Percentiles rank a stretch among this genome's conserved stretches.
These are phyloP conservation scores for Dictyostelium firmibasis DNA, from an alignment of 78 protist species.

Conservation along the genomic window DNA sequence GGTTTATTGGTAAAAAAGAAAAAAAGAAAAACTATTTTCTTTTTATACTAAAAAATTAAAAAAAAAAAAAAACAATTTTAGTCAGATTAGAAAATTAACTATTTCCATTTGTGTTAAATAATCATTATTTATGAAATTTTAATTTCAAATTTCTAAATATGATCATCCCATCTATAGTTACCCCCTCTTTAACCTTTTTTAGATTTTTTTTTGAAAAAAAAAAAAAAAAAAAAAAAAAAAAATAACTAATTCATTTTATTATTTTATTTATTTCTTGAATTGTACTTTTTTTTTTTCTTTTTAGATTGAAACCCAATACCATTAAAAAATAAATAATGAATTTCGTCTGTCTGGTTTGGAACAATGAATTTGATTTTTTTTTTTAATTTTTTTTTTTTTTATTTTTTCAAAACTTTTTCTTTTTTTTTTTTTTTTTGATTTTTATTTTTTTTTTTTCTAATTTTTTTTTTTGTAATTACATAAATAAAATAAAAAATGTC, in stretches of 20 bases:
- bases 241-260: neutral
- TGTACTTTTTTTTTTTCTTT: too few relatives aligned
- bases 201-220: neutral
- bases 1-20: neutral
- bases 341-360: too few relatives aligned
- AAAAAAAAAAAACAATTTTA: neutral
- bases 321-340: neutral
- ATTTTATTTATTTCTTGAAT: too few relatives aligned
- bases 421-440: neutral
- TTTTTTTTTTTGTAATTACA: neutral
- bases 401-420: neutral
- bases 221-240: too few relatives aligned
- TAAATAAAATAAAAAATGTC: neutral
- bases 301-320: too few relatives aligned
- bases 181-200: neutral
- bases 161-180: neutral
- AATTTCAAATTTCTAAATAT: neutral
- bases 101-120: neutral
- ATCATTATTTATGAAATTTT: neutral
- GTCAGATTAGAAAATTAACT: neutral
- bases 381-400: neutral
- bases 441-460: neutral
- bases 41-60: neutral
- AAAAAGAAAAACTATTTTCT: neutral
- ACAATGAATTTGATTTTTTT: neutral